Percentiles rank a stretch among this genome's conserved stretches.
phyloP scores from a whole-genome alignment of 345 rosid species.

The Populus tremula region DNA sequence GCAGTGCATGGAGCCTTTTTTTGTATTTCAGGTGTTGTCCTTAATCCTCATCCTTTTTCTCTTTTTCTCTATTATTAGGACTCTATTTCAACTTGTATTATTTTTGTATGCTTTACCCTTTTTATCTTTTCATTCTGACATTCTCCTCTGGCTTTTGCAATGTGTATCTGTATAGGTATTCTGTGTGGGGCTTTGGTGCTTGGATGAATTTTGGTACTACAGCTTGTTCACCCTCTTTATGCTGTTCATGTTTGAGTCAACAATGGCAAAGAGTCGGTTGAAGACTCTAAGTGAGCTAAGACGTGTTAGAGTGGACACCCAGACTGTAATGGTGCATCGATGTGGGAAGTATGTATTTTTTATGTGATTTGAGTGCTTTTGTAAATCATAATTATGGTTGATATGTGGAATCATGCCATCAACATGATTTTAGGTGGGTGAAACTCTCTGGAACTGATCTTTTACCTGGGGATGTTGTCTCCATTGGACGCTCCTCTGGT shows the following conservation, averaged over 20 bases:
- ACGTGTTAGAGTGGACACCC: conserved; percentile 92
- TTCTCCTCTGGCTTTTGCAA: conserved; percentile 1
- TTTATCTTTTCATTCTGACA: background rate
- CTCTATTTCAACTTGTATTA: background rate
- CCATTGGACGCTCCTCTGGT: conserved; percentile 85
- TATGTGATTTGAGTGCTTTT: conserved; percentile 7
- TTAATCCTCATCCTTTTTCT: conserved; percentile 4
- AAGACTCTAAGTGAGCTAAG: conserved; percentile 91
- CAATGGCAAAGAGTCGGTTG: conserved; percentile 97
- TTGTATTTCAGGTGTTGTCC: conserved; percentile 86
- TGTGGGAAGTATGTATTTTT: conserved; percentile 76
- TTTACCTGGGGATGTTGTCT: conserved; percentile 91
- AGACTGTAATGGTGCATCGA: conserved; percentile 87
- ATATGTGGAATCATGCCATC: conserved; percentile 16
- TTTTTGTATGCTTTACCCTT: background rate
- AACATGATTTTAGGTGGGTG: conserved; percentile 69
- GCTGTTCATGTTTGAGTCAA: conserved; percentile 99
- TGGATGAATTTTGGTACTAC: conserved; percentile 99
- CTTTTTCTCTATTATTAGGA: background rate
- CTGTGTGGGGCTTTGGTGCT: conserved; percentile 99
- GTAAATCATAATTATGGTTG: background rate
- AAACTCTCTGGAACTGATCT: conserved; percentile 85
- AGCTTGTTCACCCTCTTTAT: conserved; percentile 97
- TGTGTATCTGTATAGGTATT: conserved; percentile 56
- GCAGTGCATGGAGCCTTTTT: conserved; percentile 97